Conservation (phyloP, 108 stramenopile species). For the Skeletonema marinoi region DNA sequence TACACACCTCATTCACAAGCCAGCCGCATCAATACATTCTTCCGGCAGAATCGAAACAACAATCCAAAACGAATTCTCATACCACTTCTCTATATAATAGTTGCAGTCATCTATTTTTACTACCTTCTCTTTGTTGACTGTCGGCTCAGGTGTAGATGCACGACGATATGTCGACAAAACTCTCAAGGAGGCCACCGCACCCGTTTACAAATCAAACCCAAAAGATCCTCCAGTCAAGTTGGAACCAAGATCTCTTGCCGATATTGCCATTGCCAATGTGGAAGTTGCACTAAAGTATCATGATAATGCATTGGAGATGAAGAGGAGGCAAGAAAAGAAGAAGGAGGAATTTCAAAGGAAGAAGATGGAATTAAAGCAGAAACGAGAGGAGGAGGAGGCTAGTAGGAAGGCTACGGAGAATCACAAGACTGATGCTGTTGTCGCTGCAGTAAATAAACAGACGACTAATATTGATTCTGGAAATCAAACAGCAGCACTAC, state of each 20-base stretch:
- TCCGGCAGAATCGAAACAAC: slow-evolving; percentile 30
- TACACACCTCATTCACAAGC: too few relatives aligned
- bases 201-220: background rate
- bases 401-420: background rate
- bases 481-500: background rate
- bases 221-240: background rate
- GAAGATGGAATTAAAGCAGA: background rate
- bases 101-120: slow-evolving; percentile 17
- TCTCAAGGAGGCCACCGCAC: background rate
- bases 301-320: slow-evolving; percentile 5
- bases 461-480: background rate
- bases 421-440: background rate
- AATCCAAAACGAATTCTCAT: slow-evolving; percentile 5
- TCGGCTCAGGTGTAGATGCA: slow-evolving; percentile 1
- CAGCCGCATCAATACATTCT: slow-evolving; percentile 32
- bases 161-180: background rate
- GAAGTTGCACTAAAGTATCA: slow-evolving; percentile 14
- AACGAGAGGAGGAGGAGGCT: background rate
- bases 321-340: background rate
- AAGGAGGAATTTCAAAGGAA: background rate
- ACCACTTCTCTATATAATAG: slow-evolving; percentile 11
- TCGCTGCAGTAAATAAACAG: background rate
- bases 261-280: slow-evolving; percentile 25
- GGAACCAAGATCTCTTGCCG: slow-evolving; percentile 25
- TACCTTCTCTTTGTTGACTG: slow-evolving; percentile 17